Evolutionary conservation across 208 protist species (phyloP), one percentile per base, ranked within the genome.

Genomic region (Leishmania tarentolae): DNA sequence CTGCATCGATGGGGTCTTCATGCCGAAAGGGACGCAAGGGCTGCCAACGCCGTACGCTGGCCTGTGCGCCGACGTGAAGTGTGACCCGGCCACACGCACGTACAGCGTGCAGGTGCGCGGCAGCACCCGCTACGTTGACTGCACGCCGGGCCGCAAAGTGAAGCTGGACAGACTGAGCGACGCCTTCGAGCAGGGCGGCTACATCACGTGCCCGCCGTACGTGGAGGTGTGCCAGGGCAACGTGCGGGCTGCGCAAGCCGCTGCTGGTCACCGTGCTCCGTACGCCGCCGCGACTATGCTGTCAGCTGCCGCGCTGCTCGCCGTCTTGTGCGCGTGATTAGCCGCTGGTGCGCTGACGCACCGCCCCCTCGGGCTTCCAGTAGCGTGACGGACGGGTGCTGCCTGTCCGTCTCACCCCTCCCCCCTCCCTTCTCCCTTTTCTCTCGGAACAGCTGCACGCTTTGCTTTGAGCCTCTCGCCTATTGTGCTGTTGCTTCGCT

Each of bases 191-290:
- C 0, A 53, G 2, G 69, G 69, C 42, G 7, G 69, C 69, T 74
- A 74, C 69, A 74, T 74, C 69, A 74, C 24, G 69, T 74, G 69
- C 69, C 44, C 69, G 69, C 69, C 69, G 69, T 74, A 74, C 69
- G 24, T 52, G 3, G 68, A 72, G 68, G 68, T 72, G 68, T 72
- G 68, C 68, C 68, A 72, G 68, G 44, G 68, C 68, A 72, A 72
- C 40, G 42, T 4, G 40, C 35, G 19, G 13, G 68, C 17, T 7
- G 69, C 46, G 28, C 5, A 0, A 0, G 40, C 28, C 17, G 63
- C 63, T 35, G 63, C 63, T 69, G 63, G 63, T 42, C 63, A 31
- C 31, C 28, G 31, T 42, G 63, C 31, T 31, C 31, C 63, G 37
- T 31, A 6, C 63, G 63, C 63, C 37, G 63, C 63, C 17, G 63